phyloP scores from a whole-genome alignment of 1,139 yeast species.

The Taphrina betulina region DNA sequence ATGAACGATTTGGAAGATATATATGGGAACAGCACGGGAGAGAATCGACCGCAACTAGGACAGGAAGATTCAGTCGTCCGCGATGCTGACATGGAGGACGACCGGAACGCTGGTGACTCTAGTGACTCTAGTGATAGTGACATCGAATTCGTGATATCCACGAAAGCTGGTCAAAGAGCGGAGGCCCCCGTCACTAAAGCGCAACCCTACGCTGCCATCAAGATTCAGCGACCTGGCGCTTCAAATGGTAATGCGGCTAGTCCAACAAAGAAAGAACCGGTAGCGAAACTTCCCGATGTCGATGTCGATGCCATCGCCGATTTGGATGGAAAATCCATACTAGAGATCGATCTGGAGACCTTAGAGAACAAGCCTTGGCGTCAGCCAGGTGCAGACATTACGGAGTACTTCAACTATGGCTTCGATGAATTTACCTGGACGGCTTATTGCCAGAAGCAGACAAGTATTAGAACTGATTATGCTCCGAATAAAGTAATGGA shows the following conservation, averaged over 20 bases:
- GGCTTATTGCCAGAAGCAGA: slow-evolving; percentile 86
- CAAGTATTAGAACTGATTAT: slow-evolving; percentile 72
- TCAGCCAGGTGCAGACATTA: slow-evolving; percentile 79
- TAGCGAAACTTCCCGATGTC: slow-evolving; percentile 50
- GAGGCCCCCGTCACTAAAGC: slow-evolving; percentile 44
- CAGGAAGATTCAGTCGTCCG: slow-evolving; percentile 29
- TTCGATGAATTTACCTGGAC: slow-evolving; percentile 97
- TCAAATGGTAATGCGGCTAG: slow-evolving; percentile 1
- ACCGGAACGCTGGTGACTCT: slow-evolving; percentile 41
- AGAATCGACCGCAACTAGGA: no score
- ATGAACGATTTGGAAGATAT: slow-evolving; percentile 71
- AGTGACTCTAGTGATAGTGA: slow-evolving; percentile 45
- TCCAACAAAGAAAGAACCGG: slow-evolving; percentile 35
- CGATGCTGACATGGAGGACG: slow-evolving; percentile 40
- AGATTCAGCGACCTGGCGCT: slow-evolving; percentile 25
- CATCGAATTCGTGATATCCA: slow-evolving; percentile 62
- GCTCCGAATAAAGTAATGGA: slow-evolving; percentile 55
- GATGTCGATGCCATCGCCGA: slow-evolving; percentile 79
- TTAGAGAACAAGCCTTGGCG: slow-evolving; percentile 97
- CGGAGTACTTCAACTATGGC: slow-evolving; percentile 94
- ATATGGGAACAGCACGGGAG: slow-evolving; percentile 61
- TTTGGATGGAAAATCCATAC: slow-evolving; percentile 77
- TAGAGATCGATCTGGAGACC: slow-evolving; percentile 77
- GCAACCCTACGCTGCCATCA: slow-evolving; percentile 37
- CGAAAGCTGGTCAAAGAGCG: slow-evolving; percentile 46